Base-by-base conservation (phyloP, 805 yeast species). In the Schwanniomyces polymorphus region DNA sequence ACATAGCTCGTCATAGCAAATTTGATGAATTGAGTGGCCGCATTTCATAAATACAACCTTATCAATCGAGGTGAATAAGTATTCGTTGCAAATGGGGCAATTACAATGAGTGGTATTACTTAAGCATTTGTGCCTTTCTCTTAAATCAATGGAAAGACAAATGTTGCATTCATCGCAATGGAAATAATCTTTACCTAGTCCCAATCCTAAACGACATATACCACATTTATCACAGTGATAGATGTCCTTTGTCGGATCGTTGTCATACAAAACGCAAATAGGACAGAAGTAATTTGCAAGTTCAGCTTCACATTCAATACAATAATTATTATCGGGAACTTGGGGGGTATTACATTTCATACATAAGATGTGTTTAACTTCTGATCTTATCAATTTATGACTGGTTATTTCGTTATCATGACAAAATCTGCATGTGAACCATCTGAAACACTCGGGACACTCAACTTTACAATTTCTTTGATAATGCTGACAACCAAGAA, bases 171-270 rank as follows among this genome's bases (percentile, higher is more conserved):
- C 84, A 55, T 86, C 81, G 68, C 98, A 91, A 63, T 91, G 98
- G 71, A 89, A 90, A 57, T 86, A 91, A 65, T 91, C 97, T 53
- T 86, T 85, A 14, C 89, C 94, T 18, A 90, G 67, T 0, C 97
- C 97, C 23, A 86, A 73, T 1, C 98, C 98, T 8, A 92, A 72
- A 11, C 97, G 78, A 63, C 98, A 91, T 45, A 92, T 90, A 0
- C 96, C 97, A 70, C 98, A 91, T 56, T 85, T 87, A 56, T 84
- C 88, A 64, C 98, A 91, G 63, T 91, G 98, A 60, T 91, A 91
- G 21, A 91, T 91, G 51, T 86, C 86, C 59, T 89, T 90, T 38
- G 76, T 70, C 7, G 81, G 72, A 60, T 89, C 94, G 60, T 86
- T 85, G 61, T 91, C 97, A 73, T 86, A 92, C 23, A 91, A 74